Percentiles rank a stretch among this genome's conserved stretches.
phyloP scores from a whole-genome alignment of 805 yeast species.

The Grigorovia yakushimaensis region DNA sequence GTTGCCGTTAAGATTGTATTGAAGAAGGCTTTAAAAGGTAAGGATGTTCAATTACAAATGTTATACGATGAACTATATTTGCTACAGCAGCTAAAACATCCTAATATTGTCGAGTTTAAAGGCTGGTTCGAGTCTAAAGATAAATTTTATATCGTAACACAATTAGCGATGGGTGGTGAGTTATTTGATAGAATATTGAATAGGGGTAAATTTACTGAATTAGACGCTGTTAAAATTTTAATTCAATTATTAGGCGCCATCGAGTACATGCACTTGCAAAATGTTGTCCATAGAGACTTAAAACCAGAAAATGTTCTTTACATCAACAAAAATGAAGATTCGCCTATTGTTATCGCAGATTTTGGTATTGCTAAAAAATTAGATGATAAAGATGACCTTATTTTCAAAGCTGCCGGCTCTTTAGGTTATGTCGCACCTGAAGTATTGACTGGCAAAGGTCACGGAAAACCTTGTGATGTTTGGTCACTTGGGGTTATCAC shows the following conservation, averaged over 20 bases:
- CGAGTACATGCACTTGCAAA: conserved; percentile 59
- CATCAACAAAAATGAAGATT: conserved; percentile 43
- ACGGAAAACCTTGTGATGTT: conserved; percentile 90
- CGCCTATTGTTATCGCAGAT: conserved; percentile 82
- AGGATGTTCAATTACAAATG: conserved; percentile 47
- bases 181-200: conserved; percentile 77
- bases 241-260: conserved; percentile 71
- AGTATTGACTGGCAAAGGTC: conserved; percentile 70
- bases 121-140: conserved; percentile 93
- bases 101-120: conserved; percentile 78
- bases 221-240: conserved; percentile 70
- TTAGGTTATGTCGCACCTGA: conserved; percentile 98
- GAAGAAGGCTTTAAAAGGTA: conserved; percentile 74
- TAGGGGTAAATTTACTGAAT: conserved; percentile 78
- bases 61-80: conserved; percentile 70
- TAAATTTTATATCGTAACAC: conserved; percentile 88
- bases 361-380: conserved; percentile 89
- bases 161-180: conserved; percentile 94
- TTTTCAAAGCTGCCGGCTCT: conserved; percentile 76
- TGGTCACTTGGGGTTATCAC: conserved; percentile 95
- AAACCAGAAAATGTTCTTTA: conserved; percentile 90
- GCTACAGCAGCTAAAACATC: conserved; percentile 60
- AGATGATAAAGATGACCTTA: conserved; percentile 45
- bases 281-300: conserved; percentile 88
- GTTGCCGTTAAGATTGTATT: conserved; percentile 87